These are phyloP conservation scores for Pleurotus tuoliensis DNA, from an alignment of 768 basidiomycete genomes.

Conservation along the genomic window DNA sequence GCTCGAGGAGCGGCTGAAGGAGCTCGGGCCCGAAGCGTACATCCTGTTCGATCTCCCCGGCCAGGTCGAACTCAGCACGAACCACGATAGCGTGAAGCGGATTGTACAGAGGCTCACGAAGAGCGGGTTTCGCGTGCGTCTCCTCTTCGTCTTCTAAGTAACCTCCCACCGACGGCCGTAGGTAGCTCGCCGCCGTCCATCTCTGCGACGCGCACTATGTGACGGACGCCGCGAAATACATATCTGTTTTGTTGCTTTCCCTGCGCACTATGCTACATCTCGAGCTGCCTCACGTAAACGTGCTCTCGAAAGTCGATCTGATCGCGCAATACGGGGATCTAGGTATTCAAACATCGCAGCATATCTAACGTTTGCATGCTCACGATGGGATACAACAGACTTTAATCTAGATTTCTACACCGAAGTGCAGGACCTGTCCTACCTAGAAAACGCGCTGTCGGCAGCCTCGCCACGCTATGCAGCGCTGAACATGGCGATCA, in stretches of 20 bases:
- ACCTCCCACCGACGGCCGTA: background rate
- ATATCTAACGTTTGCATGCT: slow-evolving; percentile 8
- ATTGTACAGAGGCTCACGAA: slow-evolving; percentile 73
- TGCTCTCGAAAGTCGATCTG: slow-evolving; percentile 94
- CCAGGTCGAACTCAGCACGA: slow-evolving; percentile 96
- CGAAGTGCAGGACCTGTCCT: slow-evolving; percentile 92
- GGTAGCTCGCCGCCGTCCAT: slow-evolving; percentile 88
- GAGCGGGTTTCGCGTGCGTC: slow-evolving; percentile 78
- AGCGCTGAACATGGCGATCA: slow-evolving; percentile 84
- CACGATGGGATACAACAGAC: slow-evolving; percentile 49
- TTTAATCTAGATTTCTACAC: slow-evolving; percentile 99
- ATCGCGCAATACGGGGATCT: slow-evolving; percentile 87
- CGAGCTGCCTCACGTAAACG: slow-evolving; percentile 97
- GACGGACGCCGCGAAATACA: slow-evolving; percentile 92
- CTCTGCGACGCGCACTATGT: slow-evolving; percentile 97
- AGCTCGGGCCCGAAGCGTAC: slow-evolving; percentile 72
- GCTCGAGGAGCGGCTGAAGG: slow-evolving; percentile 65
- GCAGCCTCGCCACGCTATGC: slow-evolving; percentile 63
- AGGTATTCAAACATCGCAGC: slow-evolving; percentile 42
- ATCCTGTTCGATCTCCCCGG: slow-evolving; percentile 95
- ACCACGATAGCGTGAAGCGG: slow-evolving; percentile 83
- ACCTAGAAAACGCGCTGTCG: slow-evolving; percentile 75
- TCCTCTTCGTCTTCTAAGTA: background rate
- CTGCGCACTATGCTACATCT: slow-evolving; percentile 97
- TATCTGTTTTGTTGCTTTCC: slow-evolving; percentile 87